Base-by-base conservation (phyloP, 2,329 filamentous ascomycete species). In the Ceratocystis alfenasii region DNA sequence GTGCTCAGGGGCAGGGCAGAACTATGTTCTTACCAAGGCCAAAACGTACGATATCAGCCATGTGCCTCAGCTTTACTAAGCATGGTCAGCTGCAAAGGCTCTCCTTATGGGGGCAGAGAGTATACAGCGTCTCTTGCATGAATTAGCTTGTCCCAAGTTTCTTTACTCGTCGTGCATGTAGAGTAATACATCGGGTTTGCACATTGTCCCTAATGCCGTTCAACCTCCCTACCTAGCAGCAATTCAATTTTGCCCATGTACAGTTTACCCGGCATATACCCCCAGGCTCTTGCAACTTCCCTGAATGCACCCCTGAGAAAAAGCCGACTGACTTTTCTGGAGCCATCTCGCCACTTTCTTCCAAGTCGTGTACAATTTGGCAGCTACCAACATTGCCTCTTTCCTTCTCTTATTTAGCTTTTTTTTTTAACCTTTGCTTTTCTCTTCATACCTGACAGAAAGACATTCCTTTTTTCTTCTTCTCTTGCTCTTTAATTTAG, bases 401-500 rank as follows among this genome's bases (percentile, higher is more conserved):
- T n/a, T 65, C 53, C 46, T 65, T 46, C 41, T 7, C 22, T n/a
- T 22, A 25, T 7, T 45, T 20, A 22, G 4, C 6, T 53, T 46
- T 50, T 30, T 28, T 41, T 44, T 48, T 66, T 12, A 41, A 41
- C n/a, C 44, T 12, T 30, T 60, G 28, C 33, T 57, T 28, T 30
- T 55, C 25, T 66, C n/a, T 28, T 22, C 55, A 33, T 33, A 50
- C 48, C 10, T 50, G 8, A 5, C 59, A 33, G 30, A 28, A 41
- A 50, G 61, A 62, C 41, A 15, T 64, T 63, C 33, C 62, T 33
- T 28, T 64, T 46, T 59, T 66, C 25, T 53, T 41, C 6, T 59
- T n/a, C 70, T 67, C 22, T 46, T 30, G 12, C 30, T 33, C 44
- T 33, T 45, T 63, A 30, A 30, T 61, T 36, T 41, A 60, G 44